These are phyloP conservation scores for Aspergillus ostianus DNA, from an alignment of 495 filamentous ascomycete genomes.

Conservation along the genomic window DNA sequence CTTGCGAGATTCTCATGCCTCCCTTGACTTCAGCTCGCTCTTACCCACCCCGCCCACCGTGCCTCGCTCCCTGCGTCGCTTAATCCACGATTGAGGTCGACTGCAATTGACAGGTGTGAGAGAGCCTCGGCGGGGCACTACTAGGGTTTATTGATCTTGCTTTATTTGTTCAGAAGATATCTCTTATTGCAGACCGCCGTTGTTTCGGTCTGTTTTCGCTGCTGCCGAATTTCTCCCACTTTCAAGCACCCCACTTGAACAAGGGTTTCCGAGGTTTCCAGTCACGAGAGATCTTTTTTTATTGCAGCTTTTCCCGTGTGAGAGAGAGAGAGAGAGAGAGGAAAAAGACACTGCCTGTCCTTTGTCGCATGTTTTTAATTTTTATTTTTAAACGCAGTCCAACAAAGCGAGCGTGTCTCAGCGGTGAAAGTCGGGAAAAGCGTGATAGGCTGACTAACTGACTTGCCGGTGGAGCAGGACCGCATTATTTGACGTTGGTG, in stretches of 20 bases:
- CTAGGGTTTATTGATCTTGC: neutral
- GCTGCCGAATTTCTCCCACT: neutral
- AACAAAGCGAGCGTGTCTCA: neutral
- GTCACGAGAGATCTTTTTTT: neutral
- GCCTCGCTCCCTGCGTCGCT: neutral
- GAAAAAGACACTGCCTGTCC: neutral
- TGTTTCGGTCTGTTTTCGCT: neutral
- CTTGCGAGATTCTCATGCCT: neutral
- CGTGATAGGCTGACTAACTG: neutral
- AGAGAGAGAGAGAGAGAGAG: neutral
- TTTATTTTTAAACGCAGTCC: neutral
- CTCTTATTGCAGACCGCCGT: neutral
- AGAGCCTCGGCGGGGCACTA: neutral
- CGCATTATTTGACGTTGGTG: constrained; percentile 40
- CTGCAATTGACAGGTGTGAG: neutral
- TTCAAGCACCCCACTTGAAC: neutral
- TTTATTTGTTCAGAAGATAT: neutral
- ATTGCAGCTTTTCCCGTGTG: neutral
- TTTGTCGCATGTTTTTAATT: neutral
- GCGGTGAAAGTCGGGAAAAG: neutral
- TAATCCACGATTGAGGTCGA: neutral
- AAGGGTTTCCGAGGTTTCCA: neutral
- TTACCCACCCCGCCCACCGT: neutral
- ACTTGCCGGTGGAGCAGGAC: constrained; percentile 36
- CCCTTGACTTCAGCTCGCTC: neutral